Conservation (phyloP, 441 rosid genomes). For the Gossypium lobatum region DNA sequence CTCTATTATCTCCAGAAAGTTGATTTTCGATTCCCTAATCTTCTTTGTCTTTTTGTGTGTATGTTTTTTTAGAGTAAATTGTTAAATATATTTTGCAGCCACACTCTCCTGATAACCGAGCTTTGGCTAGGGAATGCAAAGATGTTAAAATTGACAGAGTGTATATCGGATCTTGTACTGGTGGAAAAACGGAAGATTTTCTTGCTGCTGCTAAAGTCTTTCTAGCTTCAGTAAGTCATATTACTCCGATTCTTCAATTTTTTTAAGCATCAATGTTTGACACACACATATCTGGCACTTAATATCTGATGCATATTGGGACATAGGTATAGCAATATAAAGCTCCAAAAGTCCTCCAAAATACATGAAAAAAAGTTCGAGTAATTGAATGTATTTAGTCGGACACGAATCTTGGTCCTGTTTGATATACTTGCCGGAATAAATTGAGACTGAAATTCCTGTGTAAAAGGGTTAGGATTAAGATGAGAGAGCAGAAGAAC, state of each 20-base stretch:
- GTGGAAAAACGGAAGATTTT: slow-evolving; percentile 94
- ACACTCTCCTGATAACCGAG: slow-evolving; percentile 96
- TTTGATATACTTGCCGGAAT: neutral
- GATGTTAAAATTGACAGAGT: slow-evolving; percentile 97
- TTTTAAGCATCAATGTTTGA: too few relatives aligned
- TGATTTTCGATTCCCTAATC: too few relatives aligned
- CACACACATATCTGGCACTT: too few relatives aligned
- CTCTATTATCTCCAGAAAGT: too few relatives aligned
- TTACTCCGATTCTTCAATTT: neutral
- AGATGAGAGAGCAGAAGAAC: neutral
- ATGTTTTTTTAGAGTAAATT: too few relatives aligned
- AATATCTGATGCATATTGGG: too few relatives aligned
- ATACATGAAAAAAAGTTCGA: too few relatives aligned
- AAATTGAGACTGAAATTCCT: neutral
- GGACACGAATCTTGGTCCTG: too few relatives aligned
- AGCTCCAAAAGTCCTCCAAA: too few relatives aligned
- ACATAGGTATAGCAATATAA: too few relatives aligned
- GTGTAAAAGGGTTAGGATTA: neutral
- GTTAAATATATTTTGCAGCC: slow-evolving; percentile 48
- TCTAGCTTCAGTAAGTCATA: slow-evolving; percentile 54
- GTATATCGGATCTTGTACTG: slow-evolving; percentile 96
- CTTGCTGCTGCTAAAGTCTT: slow-evolving; percentile 90
- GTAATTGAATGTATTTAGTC: too few relatives aligned
- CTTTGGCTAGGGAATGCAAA: slow-evolving; percentile 96
- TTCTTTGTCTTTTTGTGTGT: too few relatives aligned